Evolutionary conservation across 208 protist species (phyloP), one percentile per base, ranked within the genome.

Genomic region (Leishmania tarentolae): DNA sequence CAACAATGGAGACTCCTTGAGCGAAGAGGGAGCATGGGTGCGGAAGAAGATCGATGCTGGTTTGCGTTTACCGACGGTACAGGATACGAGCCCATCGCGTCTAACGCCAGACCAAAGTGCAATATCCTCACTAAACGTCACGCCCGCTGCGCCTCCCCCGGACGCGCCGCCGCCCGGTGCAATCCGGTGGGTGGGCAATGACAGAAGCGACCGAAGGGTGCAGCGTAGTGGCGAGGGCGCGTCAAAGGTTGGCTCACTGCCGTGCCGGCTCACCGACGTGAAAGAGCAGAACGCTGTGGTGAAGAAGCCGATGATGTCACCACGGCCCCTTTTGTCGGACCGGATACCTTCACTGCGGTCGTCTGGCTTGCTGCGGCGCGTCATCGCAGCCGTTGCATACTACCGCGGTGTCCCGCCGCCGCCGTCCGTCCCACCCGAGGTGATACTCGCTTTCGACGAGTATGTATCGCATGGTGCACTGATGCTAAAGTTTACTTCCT

Each of bases 371-470:
- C 83, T 95, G 77, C 31, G 85, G 61, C 79, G 81, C 9, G 73
- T 95, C 24, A 80, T 93, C 46, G 83, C 88, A 44, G 57, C 81
- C 52, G 86, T 95, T 5, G 85, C 87, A 21, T 82, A 78, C 76
- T 87, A 86, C 61, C 90, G 92, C 28, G 75, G 86, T 50, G 83
- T 83, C 5, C 35, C 83, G 17, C 47, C 84, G 46, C 88, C 88
- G 3, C 46, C 66, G 1, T 47, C 68, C 15, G 92, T 93, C 63
- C 86, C 85, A 1, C 83, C 82, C 1, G 92, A 95, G 86, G 90
- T 95, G 19, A 85, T 87, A 42, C 84, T 95, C 61, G 92, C 92
- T 0, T 95, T 93, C 79, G 90, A 95, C 81, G 91, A 88, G 76
- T 91, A 86, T 76, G 81, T 95, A 24, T 79, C 83, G 63, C 66